Percentiles rank a stretch among this genome's conserved stretches.
phyloP scores from a whole-genome alignment of 2,329 filamentous ascomycete species.

The Gaeumannomyces sp. region DNA sequence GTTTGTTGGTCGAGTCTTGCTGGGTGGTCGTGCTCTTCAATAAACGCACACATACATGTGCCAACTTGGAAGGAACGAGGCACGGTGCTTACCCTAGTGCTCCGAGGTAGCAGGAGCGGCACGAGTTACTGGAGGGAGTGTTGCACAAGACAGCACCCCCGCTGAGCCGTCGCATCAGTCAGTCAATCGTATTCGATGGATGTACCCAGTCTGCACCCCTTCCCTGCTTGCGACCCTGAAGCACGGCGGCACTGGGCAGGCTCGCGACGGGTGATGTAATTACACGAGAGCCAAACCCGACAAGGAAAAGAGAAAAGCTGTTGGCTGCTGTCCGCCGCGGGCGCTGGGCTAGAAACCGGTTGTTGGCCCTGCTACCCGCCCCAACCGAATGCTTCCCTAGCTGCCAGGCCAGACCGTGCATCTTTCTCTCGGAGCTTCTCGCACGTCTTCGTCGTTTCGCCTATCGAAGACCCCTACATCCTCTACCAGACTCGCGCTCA shows the following conservation, averaged over 20 bases:
- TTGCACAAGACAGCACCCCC: neutral
- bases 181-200: neutral
- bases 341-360: neutral
- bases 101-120: too few species aligned
- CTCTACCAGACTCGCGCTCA: neutral
- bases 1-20: too few species aligned
- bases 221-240: conserved; percentile 1
- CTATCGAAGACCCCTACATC: neutral
- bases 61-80: too few species aligned
- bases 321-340: neutral
- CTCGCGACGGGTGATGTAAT: conserved; percentile 1
- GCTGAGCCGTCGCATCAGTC: neutral
- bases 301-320: neutral
- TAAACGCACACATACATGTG: too few species aligned
- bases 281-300: neutral
- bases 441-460: neutral
- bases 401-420: neutral
- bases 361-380: neutral
- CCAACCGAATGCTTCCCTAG: too few species aligned
- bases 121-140: too few species aligned
- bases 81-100: too few species aligned
- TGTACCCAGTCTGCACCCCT: neutral
- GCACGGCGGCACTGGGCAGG: neutral
- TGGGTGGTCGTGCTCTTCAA: too few species aligned
- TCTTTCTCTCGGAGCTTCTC: neutral